These are phyloP conservation scores for Anaeromyces robustus DNA, from an alignment of 192 early-diverging fungal species.

Conservation along the genomic window DNA sequence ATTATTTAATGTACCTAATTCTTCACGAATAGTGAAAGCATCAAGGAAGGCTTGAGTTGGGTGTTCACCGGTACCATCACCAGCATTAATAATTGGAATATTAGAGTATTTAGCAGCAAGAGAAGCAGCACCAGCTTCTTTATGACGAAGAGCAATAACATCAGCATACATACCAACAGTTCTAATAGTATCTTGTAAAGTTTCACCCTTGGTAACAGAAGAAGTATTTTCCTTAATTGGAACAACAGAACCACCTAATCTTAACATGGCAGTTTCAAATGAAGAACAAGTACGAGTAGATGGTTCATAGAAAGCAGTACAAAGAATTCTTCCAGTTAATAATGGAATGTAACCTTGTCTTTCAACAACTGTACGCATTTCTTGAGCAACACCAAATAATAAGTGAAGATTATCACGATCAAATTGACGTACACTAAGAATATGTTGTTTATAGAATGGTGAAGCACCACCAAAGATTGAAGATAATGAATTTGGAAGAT, in stretches of 20 bases:
- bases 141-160: slow-evolving; percentile 83
- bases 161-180: slow-evolving; percentile 88
- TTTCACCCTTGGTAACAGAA: slow-evolving; percentile 92
- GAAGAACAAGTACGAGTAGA: slow-evolving; percentile 86
- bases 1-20: slow-evolving; percentile 56
- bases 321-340: slow-evolving; percentile 78
- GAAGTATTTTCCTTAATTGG: slow-evolving; percentile 65
- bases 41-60: slow-evolving; percentile 97
- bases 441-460: slow-evolving; percentile 88
- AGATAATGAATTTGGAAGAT: slow-evolving; percentile 23
- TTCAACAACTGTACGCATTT: slow-evolving; percentile 91
- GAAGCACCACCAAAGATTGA: slow-evolving; percentile 43
- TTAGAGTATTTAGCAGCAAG: slow-evolving; percentile 73
- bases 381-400: slow-evolving; percentile 88
- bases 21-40: slow-evolving; percentile 68
- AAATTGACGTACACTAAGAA: slow-evolving; percentile 83
- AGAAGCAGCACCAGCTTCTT: slow-evolving; percentile 66
- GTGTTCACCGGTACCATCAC: slow-evolving; percentile 95
- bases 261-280: slow-evolving; percentile 86
- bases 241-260: slow-evolving; percentile 84
- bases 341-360: slow-evolving; percentile 70
- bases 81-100: slow-evolving; percentile 90
- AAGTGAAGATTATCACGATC: slow-evolving; percentile 81
- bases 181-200: slow-evolving; percentile 78
- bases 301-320: slow-evolving; percentile 92